These are phyloP conservation scores for Talaromyces marneffei DNA, from an alignment of 2,329 filamentous ascomycete species.

Conservation along the genomic window DNA sequence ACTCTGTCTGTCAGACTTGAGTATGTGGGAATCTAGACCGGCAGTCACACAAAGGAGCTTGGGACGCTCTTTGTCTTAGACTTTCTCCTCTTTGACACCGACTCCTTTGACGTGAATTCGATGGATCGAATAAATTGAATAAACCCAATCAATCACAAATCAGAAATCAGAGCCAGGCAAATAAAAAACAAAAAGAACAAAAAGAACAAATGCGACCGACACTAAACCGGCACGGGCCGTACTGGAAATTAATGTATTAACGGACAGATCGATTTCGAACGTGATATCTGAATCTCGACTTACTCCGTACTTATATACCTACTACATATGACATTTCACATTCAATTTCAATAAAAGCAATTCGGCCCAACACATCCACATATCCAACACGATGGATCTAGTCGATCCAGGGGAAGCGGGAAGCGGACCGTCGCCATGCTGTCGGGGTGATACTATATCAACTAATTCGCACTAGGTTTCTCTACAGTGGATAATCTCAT, in stretches of 20 bases:
- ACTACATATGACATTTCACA: background rate
- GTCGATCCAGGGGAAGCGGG: constrained; percentile 7
- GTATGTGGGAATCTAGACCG: background rate
- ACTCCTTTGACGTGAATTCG: background rate
- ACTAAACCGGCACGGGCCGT: background rate
- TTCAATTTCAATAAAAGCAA: background rate
- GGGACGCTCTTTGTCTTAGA: background rate
- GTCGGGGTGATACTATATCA: background rate
- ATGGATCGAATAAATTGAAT: background rate
- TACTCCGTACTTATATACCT: background rate
- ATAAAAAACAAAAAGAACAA: background rate
- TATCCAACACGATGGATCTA: constrained; percentile 1
- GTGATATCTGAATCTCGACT: background rate
- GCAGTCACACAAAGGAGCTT: background rate
- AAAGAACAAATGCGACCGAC: background rate
- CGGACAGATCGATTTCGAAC: constrained; percentile 9
- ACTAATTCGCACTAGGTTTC: background rate
- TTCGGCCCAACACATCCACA: background rate
- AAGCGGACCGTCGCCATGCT: constrained; percentile 5
- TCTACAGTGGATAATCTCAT: background rate
- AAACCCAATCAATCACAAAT: background rate
- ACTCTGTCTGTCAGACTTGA: background rate
- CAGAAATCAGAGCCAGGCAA: background rate
- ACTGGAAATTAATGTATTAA: background rate
- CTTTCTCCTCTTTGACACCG: background rate